Evolutionary conservation across 169 alveolate species (phyloP), one percentile per base, ranked within the genome.

Genomic region (Cryptosporidium baileyi): DNA sequence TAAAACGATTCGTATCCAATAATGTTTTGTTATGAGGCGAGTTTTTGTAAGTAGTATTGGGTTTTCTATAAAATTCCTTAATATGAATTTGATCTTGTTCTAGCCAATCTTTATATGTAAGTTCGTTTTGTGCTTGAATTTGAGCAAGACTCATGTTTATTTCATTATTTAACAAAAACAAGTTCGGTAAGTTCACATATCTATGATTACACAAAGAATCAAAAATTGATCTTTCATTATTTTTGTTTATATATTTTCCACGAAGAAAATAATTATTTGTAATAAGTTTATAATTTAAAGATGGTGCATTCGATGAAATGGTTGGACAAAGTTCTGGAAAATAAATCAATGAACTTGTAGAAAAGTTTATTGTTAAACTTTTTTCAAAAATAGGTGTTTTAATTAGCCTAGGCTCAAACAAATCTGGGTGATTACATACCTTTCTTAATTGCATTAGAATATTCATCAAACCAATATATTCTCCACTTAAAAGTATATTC

Each of bases 361-460:
- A 60, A 22, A 3, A 40, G 3, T 22, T 22, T 40, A 80, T 43
- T 62, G 38, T 59, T 43, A 80, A 44, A 4, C 34, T 34, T 11
- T 43, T 38, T 34, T 63, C 80, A 60, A 45, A 26, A 24, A 91
- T 90, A 2, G 98, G 98, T 1, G 95, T 94, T 65, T 93, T 94
- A 26, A 95, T 97, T 60, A 93, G 90, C 61, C 98, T 92, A 67
- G 99, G 95, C 59, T 97, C 97, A 63, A 98, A 95, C 40, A 97
- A 94, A 80, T 97, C 99, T 22, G 99, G 99, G 82, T 98, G 99
- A 89, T 97, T 98, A 88, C 99, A 98, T 15, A 98, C 99, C 89
- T 97, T 98, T 89, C 99, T 92, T 61, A 98, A 89, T 85, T 97
- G 98, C 97, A 97, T 96, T 57, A 97, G 89, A 7, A 95, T 94